Evolutionary conservation across 1,284 basidiomycete species (phyloP).

Genomic region (Cryptococcus sp.): DNA sequence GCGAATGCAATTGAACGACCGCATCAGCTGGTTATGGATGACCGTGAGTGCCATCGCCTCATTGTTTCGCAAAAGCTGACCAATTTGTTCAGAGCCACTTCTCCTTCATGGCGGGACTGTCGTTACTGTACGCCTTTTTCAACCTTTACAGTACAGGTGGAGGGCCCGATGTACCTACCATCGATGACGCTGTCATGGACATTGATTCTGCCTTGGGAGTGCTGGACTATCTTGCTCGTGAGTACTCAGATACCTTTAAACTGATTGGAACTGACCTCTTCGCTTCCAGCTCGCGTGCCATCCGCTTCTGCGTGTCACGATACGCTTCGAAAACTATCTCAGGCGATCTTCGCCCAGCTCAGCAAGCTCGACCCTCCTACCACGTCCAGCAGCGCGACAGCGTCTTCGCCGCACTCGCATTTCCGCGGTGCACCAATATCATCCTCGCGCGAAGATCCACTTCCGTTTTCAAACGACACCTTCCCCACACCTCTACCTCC

Average conservation of each 20-base stretch:
- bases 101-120: slow-evolving; percentile 53
- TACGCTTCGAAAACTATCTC: slow-evolving; percentile 48
- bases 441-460: slow-evolving; percentile 47
- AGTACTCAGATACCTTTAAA: slow-evolving; percentile 16
- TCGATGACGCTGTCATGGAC: slow-evolving; percentile 52
- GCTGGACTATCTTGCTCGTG: slow-evolving; percentile 52
- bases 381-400: slow-evolving; percentile 17
- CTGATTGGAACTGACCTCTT: not conserved
- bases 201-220: slow-evolving; percentile 52
- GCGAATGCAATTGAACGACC: slow-evolving; percentile 53
- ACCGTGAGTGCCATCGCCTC: slow-evolving; percentile 34
- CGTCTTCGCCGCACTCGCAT: slow-evolving; percentile 25
- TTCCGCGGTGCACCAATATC: slow-evolving; percentile 43
- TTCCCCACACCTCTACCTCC: slow-evolving; percentile 49
- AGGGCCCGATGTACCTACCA: slow-evolving; percentile 44
- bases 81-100: slow-evolving; percentile 41
- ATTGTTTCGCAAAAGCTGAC: no score
- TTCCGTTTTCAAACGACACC: slow-evolving; percentile 31
- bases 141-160: slow-evolving; percentile 53
- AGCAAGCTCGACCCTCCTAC: slow-evolving; percentile 35
- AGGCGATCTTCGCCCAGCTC: slow-evolving; percentile 50
- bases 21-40: slow-evolving; percentile 55
- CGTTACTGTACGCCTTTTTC: slow-evolving; percentile 54
- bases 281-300: slow-evolving; percentile 46
- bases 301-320: slow-evolving; percentile 52